Percentiles rank a stretch among this genome's conserved stretches.
These are phyloP conservation scores for Talaromyces atroroseus DNA, from an alignment of 2,329 filamentous ascomycete genomes.

Conservation along the genomic window DNA sequence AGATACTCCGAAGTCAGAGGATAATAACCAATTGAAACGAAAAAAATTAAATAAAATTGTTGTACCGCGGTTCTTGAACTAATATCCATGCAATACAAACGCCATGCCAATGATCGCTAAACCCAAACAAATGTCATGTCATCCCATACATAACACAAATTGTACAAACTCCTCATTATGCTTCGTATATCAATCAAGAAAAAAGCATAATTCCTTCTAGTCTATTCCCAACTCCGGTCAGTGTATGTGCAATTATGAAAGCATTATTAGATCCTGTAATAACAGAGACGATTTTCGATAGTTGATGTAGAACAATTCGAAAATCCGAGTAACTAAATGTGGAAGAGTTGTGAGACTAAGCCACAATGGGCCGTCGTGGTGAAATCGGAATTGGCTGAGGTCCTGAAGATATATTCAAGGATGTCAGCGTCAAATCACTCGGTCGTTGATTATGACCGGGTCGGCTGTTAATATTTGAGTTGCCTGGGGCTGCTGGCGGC, in stretches of 20 bases:
- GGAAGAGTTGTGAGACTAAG: slow-evolving; percentile 17
- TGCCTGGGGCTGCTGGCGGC: slow-evolving; percentile 8
- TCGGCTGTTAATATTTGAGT: slow-evolving; percentile 17
- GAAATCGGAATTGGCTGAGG: slow-evolving; percentile 36
- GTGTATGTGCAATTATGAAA: slow-evolving; percentile 7
- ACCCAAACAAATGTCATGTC: background rate
- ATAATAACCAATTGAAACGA: no score
- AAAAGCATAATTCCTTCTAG: slow-evolving; percentile 1
- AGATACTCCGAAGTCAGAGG: no score
- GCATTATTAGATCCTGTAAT: slow-evolving; percentile 6
- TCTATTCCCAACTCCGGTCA: slow-evolving; percentile 10
- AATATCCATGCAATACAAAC: background rate
- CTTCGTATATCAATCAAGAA: background rate
- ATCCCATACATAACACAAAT: background rate
- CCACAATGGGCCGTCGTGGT: slow-evolving; percentile 31
- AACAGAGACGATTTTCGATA: background rate
- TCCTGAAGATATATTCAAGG: slow-evolving; percentile 28
- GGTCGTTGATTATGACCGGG: slow-evolving; percentile 20
- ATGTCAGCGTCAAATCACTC: slow-evolving; percentile 29
- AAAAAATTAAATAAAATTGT: no score
- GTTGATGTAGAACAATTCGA: background rate
- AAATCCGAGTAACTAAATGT: no score
- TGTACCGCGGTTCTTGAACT: background rate
- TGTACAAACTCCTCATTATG: background rate
- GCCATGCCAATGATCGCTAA: background rate